Conservation (phyloP, 345 rosid genomes). For the Trapa incisa region DNA sequence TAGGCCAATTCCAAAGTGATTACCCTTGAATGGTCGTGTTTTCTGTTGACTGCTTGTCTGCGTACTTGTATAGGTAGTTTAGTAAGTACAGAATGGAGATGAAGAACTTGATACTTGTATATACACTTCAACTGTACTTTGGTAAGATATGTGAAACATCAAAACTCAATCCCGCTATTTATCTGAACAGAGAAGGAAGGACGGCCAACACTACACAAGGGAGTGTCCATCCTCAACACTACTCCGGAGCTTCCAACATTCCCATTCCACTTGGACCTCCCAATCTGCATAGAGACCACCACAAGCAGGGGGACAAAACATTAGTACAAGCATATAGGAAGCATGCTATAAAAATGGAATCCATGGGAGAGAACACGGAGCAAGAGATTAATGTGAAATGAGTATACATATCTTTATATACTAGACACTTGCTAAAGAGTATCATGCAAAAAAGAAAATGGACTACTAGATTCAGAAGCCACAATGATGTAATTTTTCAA, state of each 20-base stretch:
- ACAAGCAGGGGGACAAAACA: neutral
- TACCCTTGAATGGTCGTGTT: neutral
- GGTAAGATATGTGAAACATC: constrained; percentile 13
- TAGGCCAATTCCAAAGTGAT: too few relatives aligned
- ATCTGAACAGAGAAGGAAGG: constrained; percentile 73
- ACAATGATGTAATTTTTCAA: neutral
- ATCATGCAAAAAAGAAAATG: too few relatives aligned
- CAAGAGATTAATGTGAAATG: neutral
- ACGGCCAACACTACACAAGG: constrained; percentile 44
- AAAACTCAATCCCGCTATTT: constrained; percentile 74
- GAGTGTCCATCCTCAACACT: constrained; percentile 61
- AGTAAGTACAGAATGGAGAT: neutral
- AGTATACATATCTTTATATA: too few relatives aligned
- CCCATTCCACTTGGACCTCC: constrained; percentile 93
- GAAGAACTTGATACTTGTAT: constrained; percentile 10
- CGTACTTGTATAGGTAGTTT: too few relatives aligned
- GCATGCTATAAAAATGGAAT: neutral
- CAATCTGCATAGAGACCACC: constrained; percentile 36
- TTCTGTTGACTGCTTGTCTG: too few relatives aligned
- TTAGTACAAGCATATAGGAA: neutral
- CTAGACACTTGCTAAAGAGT: too few relatives aligned
- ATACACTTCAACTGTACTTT: constrained; percentile 20
- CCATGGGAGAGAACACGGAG: neutral
- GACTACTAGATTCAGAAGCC: too few relatives aligned
- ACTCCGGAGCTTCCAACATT: constrained; percentile 72